Evolutionary conservation across 257 asterid genomes (phyloP), one percentile per base, ranked within the genome.

Genomic region (Solanum clarkiae): DNA sequence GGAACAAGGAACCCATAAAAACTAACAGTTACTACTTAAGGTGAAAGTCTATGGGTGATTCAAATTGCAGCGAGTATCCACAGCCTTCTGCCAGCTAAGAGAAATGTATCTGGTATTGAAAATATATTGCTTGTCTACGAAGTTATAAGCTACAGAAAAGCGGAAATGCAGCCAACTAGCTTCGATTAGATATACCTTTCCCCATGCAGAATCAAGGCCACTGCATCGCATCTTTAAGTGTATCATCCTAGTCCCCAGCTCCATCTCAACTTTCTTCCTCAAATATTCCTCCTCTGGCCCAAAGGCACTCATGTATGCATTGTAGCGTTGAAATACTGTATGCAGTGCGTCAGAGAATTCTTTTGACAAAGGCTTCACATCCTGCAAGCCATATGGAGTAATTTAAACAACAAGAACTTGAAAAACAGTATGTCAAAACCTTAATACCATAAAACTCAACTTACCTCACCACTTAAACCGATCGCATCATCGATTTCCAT

Each of bases 151-250:
- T 60, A 60, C 8, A 60, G 44, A 82, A 82, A 82, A 63, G 32
- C 47, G 13, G 57, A 68, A 45, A 20, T n/a, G 82, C 79, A 53
- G 70, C 3, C 44, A 54, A 59, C 36, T 83, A 49, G 54, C 54
- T 68, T 29, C 80, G 85, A 74, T 42, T 36, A 84, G 66, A 54
- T 44, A 29, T 94, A 97, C 99, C 99, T 95, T 97, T 89, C 97
- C 99, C 99, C 99, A 97, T 56, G 92, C 98, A 84, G 98, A 89
- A 49, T 82, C 88, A 56, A 97, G 97, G 88, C 99, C 99, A 82
- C 97, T 90, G 88, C 99, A 97, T 88, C 99, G 93, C 99, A 95
- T 95, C 92, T 97, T 97, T 92, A 97, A 89, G 95, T 92, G 92
- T 86, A 97, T 97, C 99, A 97, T 89, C 87, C 89, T 90, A 79